A percentile compares a stretch with the other conserved stretches of the same genome.
Conservation (phyloP, 345 rosid genomes). For the Ceriops zippeliana region DNA sequence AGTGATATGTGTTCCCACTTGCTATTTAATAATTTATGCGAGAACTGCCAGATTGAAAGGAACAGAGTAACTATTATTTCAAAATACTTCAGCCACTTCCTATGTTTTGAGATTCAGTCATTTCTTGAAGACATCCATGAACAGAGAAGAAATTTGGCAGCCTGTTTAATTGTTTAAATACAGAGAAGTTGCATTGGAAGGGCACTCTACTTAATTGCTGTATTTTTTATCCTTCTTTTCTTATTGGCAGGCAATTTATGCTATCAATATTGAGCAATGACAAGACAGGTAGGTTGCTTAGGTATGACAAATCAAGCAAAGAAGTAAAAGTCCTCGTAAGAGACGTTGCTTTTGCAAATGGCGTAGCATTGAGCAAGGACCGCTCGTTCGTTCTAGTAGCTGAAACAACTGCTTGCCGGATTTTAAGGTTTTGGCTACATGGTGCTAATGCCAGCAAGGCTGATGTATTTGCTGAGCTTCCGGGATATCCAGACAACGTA, state of each 20-base stretch:
- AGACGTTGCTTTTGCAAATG: conserved; percentile 26
- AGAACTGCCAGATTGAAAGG: neutral
- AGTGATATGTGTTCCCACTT: neutral
- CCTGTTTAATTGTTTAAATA: neutral
- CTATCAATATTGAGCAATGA: conserved; percentile 6
- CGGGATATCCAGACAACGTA: conserved; percentile 24
- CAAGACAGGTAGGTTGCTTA: conserved; percentile 24
- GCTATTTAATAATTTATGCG: neutral
- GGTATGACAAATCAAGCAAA: conserved; percentile 18
- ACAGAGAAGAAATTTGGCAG: neutral
- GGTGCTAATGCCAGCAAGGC: conserved; percentile 18
- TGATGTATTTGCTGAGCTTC: conserved; percentile 21
- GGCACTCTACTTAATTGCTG: neutral
- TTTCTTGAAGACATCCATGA: neutral
- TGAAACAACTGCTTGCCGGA: conserved; percentile 19
- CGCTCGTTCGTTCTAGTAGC: conserved; percentile 17
- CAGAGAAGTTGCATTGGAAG: neutral
- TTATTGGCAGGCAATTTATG: conserved; percentile 21
- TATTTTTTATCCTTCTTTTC: neutral
- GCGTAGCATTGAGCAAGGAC: conserved; percentile 27
- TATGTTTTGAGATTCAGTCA: neutral
- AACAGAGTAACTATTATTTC: too few species aligned
- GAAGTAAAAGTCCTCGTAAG: conserved; percentile 13
- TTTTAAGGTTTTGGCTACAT: conserved; percentile 24
- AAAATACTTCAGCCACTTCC: neutral